phyloP scores from a whole-genome alignment of 2,329 filamentous ascomycete species.

The Chrysosporium keratinophilum region DNA sequence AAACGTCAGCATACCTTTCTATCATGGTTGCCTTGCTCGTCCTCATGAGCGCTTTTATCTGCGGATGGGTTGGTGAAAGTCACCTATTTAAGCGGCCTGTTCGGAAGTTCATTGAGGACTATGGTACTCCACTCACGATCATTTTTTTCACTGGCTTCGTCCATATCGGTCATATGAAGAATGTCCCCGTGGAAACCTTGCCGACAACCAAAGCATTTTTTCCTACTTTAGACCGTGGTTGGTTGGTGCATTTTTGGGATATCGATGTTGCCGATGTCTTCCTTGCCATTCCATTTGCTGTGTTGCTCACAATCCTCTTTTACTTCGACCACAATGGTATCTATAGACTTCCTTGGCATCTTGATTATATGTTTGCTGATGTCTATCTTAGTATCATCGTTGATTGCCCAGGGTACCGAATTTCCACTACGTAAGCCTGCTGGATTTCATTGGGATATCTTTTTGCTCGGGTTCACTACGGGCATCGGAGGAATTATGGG shows the following conservation, averaged over 20 bases:
- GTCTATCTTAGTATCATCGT: conserved; percentile 54
- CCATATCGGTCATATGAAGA: conserved; percentile 71
- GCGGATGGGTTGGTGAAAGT: conserved; percentile 59
- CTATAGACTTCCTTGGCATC: not conserved
- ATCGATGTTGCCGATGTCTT: conserved; percentile 64
- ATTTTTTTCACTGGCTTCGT: conserved; percentile 87
- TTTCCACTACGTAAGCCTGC: conserved; percentile 71
- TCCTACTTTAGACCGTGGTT: conserved; percentile 61
- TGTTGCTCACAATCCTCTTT: conserved; percentile 73
- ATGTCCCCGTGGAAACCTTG: conserved; percentile 57
- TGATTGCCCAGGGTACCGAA: conserved; percentile 73
- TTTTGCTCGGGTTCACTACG: conserved; percentile 68
- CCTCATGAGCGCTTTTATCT: conserved; percentile 64
- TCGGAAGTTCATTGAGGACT: conserved; percentile 77
- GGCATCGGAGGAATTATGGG: conserved; percentile 65
- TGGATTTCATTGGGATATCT: conserved; percentile 78
- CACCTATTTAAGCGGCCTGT: conserved; percentile 64
- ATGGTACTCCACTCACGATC: conserved; percentile 71
- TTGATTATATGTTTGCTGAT: not conserved
- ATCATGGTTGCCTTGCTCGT: conserved; percentile 67
- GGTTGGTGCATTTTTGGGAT: conserved; percentile 77
- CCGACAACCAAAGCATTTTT: conserved; percentile 69
- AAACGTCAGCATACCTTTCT: conserved; percentile 62
- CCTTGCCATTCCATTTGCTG: conserved; percentile 73
- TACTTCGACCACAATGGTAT: conserved; percentile 81